Evolutionary conservation across 352 stramenopile species (phyloP), one percentile per base, ranked within the genome.

Genomic region (Phytophthora pinifolia): DNA sequence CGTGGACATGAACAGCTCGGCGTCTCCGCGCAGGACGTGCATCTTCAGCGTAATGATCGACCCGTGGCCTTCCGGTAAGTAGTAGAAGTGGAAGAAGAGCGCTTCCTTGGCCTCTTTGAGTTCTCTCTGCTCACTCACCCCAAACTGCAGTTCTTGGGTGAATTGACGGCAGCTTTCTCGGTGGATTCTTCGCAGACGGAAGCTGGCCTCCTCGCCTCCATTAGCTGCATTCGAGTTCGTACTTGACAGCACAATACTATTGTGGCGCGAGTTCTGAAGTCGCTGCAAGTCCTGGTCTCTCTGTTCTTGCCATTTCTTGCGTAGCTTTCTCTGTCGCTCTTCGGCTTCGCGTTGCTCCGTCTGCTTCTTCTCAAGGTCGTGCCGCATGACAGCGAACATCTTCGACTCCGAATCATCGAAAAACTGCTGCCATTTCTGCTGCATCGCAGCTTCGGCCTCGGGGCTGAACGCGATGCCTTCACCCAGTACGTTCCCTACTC

Each of bases 11-110:
- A 89, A 88, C 34, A 85, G 45, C 32, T 88, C 77, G 2, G 75
- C 79, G 15, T 88, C 72, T 18, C 81, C 81, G 7, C 45, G 17
- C 1, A 65, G 17, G 0, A 73, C 46, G 34, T 85, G 67, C 25
- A 92, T 66, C 41, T 78, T 77, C 22, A 89, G 34, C 1, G 81
- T 92, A 33, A 89, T 47, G 42, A 88, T 92, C 6, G 71, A 67
- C 0, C 63, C 72, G 12, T 78, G 44, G 0, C 43, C 30, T 31
- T 71, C 54, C 0, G 67, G 63, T 4, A 50, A 9, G 45, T 86
- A 86, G 41, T 74, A 60, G 31, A 89, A 88, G 38, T 87, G 79
- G 31, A 81, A 91, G 36, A 83, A 81, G 14, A 72, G 61, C 1
- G 46, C 55, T 2, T 70, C 57, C 7, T 63, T 47, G 1, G 8